Base-by-base conservation (phyloP, 2,329 filamentous ascomycete genomes). In the Trichoderma brevicompactum region DNA sequence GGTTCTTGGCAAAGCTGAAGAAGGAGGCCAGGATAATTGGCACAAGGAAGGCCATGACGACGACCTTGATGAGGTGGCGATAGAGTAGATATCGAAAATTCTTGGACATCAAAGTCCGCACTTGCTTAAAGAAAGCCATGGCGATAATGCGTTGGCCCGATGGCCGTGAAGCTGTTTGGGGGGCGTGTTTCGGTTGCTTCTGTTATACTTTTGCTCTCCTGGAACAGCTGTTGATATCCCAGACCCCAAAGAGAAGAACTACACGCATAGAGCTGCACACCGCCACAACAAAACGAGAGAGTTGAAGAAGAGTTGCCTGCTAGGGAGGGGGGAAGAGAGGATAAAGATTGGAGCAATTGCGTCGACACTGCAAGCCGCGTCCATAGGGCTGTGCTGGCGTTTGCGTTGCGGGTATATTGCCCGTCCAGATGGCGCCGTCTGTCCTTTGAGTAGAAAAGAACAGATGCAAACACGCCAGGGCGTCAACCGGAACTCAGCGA, bases 1-100 rank as follows among this genome's bases (percentile, higher is more conserved):
- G 86, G 74, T 94, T 94, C 70, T 91, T 89, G 15, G 92, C 89
- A 75, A 90, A 94, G 61, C 81, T 85, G 67, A 90, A 82, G 71
- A 89, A 87, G 23, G 83, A 77, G 46, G 85, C 82, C 59, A 90
- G 77, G 50, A 84, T 72, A 38, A 89, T 76, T 2, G 88, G 88
- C 1, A 89, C 79, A 19, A 89, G 44, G 56, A 90, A 82, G 6
- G 86, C 84, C 70, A 86, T 85, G 67, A 87, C 77, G 50, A 82
- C 66, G 2, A 86, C 85, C 23, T 83, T 78, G 5, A 81, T 64
- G 19, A 77, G 71, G 74, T 88, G 86, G 6, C 87, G 84, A 49
- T 82, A 70, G 40, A 88, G 70, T 13, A 87, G 79, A 69, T 88
- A 86, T 63, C 84, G 82, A 62, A 88, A 77, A 72, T 89, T 89